Evolutionary conservation across 2,329 filamentous ascomycete genomes (phyloP), one percentile per base, ranked within the genome.

Genomic region (Arthroderma sp.): DNA sequence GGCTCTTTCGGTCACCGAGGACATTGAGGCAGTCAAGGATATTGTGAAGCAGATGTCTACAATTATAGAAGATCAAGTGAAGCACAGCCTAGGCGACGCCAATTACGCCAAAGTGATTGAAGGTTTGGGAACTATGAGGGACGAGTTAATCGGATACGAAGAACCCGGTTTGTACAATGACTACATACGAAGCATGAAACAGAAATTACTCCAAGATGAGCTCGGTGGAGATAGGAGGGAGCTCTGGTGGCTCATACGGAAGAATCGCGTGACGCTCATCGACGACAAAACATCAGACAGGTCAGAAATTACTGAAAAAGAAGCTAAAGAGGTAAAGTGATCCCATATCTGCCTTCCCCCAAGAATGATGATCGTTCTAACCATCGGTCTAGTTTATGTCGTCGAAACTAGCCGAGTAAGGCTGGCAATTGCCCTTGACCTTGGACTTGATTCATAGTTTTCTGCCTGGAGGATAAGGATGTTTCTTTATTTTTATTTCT

Each of bases 241-340:
- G 56, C 79, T 95, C 66, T 95, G 87, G 87, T 83, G 77, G 68
- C 70, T 75, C 53, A 66, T 94, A 27, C 73, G 81, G 53, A 75
- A 69, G 47, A 75, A 72, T 36, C 77, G 70, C 53, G 65, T 94
- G 45, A 85, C 87, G 0, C 66, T 94, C 58, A 80, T 96, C 54
- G 78, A 83, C 50, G 68, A 71, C 43, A 70, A 66, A 40, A 68
- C 77, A 55, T 75, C 73, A 2, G 77, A 83, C 37, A 66, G 70
- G 11, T 87, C 83, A 1, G 69, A 76, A 29, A 77, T 88, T 4
- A 76, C 73, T 0, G 73, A 77, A 42, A 78, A 84, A 38, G 82
- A 88, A 55, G 86, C 83, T n/a, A 74, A 70, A 43, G 71, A 78
- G 68, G 63, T 64, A 48, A 56, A 60, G 30, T 34, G 43, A 40